A percentile compares a stretch with the other conserved stretches of the same genome.
These are phyloP conservation scores for Saturnispora halmiae DNA, from an alignment of 805 yeast genomes.

Conservation along the genomic window DNA sequence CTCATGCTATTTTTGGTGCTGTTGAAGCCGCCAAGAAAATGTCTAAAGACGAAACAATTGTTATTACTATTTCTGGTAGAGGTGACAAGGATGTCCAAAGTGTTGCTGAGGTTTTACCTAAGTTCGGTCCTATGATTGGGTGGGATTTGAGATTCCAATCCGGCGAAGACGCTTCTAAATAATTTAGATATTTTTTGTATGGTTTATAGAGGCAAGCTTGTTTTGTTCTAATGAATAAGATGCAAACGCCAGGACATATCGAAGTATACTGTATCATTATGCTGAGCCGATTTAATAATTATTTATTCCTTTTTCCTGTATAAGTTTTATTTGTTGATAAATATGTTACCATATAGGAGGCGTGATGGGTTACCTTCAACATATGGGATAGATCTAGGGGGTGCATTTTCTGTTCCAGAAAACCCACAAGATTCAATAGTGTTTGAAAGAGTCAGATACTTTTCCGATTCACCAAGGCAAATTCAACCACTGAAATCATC, in stretches of 20 bases:
- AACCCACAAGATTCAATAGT: conserved; percentile 4
- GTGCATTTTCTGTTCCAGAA: conserved; percentile 3
- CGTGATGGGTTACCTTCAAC: conserved; percentile 7
- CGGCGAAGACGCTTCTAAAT: conserved; percentile 26
- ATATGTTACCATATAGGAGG: conserved; percentile 6
- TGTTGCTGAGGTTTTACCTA: conserved; percentile 90
- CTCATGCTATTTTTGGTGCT: conserved; percentile 94
- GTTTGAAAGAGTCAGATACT: conserved; percentile 6
- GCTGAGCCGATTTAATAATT: not conserved
- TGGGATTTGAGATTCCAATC: conserved; percentile 91
- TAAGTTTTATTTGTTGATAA: not conserved
- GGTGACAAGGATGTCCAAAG: conserved; percentile 99
- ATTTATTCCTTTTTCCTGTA: not conserved
- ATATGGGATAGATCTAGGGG: conserved; percentile 7
- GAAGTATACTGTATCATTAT: no score
- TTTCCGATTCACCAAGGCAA: conserved; percentile 5
- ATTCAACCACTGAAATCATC: conserved; percentile 4
- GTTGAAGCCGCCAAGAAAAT: conserved; percentile 78
- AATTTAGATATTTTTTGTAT: not conserved
- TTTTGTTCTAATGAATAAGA: no score
- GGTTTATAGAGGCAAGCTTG: no score
- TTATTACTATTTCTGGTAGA: conserved; percentile 92
- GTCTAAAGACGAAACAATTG: conserved; percentile 68
- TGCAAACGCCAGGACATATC: no score
- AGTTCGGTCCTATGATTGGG: conserved; percentile 79